Conservation (phyloP, 495 filamentous ascomycete species). For the Podospora anserina region DNA sequence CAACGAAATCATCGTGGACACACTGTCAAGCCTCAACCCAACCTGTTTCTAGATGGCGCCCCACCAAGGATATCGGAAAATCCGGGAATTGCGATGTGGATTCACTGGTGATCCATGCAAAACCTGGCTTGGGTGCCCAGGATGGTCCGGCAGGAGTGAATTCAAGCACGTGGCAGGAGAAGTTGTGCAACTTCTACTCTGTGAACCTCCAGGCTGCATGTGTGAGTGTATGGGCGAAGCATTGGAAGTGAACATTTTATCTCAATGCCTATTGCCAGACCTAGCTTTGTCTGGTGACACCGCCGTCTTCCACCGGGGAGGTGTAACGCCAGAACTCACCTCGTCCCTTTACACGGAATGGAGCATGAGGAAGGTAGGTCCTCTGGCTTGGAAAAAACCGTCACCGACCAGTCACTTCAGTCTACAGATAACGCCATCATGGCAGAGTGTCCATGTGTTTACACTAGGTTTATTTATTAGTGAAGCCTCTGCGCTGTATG, state of each 20-base stretch:
- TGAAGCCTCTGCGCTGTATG: no score
- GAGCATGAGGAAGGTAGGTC: no score
- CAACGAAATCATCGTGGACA: not conserved
- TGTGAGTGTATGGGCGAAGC: not conserved
- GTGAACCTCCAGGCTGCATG: not conserved
- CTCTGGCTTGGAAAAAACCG: no score
- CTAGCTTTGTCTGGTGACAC: no score
- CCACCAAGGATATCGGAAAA: slow-evolving; percentile 15
- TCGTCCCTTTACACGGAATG: no score
- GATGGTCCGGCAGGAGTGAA: not conserved
- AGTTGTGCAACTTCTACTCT: not conserved
- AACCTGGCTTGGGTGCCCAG: not conserved
- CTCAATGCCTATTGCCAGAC: no score
- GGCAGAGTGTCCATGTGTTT: no score
- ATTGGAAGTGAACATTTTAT: not conserved
- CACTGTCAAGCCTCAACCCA: not conserved
- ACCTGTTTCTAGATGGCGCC: slow-evolving; percentile 7
- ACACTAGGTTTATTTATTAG: no score
- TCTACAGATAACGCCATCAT: no score
- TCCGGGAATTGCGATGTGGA: slow-evolving; percentile 14
- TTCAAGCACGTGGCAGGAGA: not conserved
- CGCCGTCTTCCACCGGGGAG: no score
- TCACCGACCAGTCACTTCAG: no score
- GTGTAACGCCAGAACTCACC: no score
- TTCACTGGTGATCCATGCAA: slow-evolving; percentile 3